Conservation (phyloP, 192 early-diverging fungal genomes). For the Entophlyctis luteolus region DNA sequence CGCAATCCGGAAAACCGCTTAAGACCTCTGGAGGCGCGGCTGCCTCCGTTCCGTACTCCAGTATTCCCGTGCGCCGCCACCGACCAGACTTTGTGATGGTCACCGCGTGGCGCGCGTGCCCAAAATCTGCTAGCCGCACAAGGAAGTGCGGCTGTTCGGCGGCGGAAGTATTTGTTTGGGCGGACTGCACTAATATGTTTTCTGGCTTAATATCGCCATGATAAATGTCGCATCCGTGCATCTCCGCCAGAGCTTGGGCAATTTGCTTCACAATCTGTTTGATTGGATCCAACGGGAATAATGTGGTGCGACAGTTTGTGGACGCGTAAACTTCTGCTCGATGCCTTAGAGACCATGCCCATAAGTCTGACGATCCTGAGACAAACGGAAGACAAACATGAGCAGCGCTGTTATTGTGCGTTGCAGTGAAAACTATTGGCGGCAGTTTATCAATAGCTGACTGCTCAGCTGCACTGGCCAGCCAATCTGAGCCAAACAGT, state of each 20-base stretch:
- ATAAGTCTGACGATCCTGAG: slow-evolving; percentile 18
- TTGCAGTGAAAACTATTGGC: neutral
- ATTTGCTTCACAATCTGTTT: slow-evolving; percentile 44
- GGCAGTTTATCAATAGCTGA: neutral
- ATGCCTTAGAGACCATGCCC: neutral
- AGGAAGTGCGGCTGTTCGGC: neutral
- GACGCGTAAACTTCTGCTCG: neutral
- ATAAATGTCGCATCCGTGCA: slow-evolving; percentile 42
- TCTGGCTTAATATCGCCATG: slow-evolving; percentile 61
- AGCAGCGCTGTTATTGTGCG: neutral
- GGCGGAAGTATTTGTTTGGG: neutral
- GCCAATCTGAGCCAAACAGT: slow-evolving; percentile 6
- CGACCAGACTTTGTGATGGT: too few species aligned
- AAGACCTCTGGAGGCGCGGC: slow-evolving; percentile 3
- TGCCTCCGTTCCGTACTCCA: slow-evolving; percentile 11
- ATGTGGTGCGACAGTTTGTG: neutral
- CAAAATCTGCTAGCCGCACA: slow-evolving; percentile 22
- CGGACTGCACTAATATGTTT: slow-evolving; percentile 41
- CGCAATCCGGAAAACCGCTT: neutral
- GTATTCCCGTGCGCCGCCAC: too few species aligned
- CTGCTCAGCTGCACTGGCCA: neutral
- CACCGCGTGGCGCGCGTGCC: slow-evolving; percentile 2
- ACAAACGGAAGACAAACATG: neutral
- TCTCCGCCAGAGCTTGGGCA: slow-evolving; percentile 34
- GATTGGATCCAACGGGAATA: neutral